Evolutionary conservation across 768 basidiomycete species (phyloP).

Genomic region (Filobasidium floriforme): DNA sequence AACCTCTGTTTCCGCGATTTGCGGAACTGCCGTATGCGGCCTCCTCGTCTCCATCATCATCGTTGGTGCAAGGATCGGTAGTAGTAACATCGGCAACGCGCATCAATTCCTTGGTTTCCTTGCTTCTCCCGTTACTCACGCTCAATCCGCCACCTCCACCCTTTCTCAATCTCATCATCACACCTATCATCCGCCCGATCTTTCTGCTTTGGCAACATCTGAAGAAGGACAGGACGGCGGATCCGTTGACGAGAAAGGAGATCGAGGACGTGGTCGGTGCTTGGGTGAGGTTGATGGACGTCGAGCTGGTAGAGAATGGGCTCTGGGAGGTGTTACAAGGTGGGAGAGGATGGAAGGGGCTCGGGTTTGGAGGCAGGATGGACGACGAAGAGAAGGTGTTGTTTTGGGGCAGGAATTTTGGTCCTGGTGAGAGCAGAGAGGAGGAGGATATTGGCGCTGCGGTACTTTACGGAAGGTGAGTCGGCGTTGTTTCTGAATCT

Average conservation of each 20-base stretch:
- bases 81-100: constrained; percentile 48
- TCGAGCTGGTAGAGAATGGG: constrained; percentile 52
- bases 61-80: constrained; percentile 16
- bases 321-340: constrained; percentile 56
- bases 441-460: constrained; percentile 46
- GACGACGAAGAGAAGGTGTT: constrained; percentile 55
- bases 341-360: constrained; percentile 26
- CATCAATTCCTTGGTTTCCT: constrained; percentile 23
- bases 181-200: constrained; percentile 60
- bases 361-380: constrained; percentile 35
- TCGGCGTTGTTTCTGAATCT: not conserved
- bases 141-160: constrained; percentile 73
- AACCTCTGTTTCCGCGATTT: constrained; percentile 21
- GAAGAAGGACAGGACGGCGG: constrained; percentile 50
- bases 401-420: constrained; percentile 39
- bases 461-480: constrained; percentile 15
- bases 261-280: constrained; percentile 58
- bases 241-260: constrained; percentile 58
- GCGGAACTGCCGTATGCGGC: not conserved
- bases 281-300: constrained; percentile 65
- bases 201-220: constrained; percentile 60
- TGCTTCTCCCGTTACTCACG: constrained; percentile 55
- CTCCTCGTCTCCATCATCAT: constrained; percentile 27
- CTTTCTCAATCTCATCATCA: constrained; percentile 58
- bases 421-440: constrained; percentile 33